These are phyloP conservation scores for Sphagnurus paluster DNA, from an alignment of 1,284 basidiomycete genomes.

Conservation along the genomic window DNA sequence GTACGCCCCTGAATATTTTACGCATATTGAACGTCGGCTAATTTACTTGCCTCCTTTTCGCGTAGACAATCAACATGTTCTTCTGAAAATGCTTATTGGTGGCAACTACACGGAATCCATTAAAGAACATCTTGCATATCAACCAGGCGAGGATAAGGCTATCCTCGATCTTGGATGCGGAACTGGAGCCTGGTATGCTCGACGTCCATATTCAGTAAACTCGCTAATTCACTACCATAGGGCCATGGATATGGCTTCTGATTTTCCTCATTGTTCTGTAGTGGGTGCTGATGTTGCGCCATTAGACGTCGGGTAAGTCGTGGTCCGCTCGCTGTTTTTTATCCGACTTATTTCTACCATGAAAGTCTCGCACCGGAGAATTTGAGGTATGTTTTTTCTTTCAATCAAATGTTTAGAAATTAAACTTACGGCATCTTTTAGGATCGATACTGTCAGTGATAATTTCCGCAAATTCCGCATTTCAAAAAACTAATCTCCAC, in stretches of 20 bases:
- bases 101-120: slow-evolving; percentile 2
- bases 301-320: slow-evolving; percentile 1
- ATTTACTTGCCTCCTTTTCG: too few species aligned
- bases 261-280: slow-evolving; percentile 4
- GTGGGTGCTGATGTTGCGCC: slow-evolving; percentile 5
- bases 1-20: neutral
- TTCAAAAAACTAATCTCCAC: neutral
- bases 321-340: neutral
- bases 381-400: neutral
- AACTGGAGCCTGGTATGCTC: slow-evolving; percentile 1
- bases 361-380: neutral
- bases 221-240: neutral
- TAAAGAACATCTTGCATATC: neutral
- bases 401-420: too few species aligned
- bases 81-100: slow-evolving; percentile 5
- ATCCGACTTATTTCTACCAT: neutral
- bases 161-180: slow-evolving; percentile 6
- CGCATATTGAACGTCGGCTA: neutral
- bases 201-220: neutral
- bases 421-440: neutral
- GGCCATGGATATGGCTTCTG: slow-evolving; percentile 5
- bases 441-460: neutral
- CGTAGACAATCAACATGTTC: slow-evolving; percentile 5
- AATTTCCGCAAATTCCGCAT: neutral
- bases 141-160: neutral